These are phyloP conservation scores for Beta corolliflora DNA, from an alignment of 179 eudicot genomes.

Conservation along the genomic window DNA sequence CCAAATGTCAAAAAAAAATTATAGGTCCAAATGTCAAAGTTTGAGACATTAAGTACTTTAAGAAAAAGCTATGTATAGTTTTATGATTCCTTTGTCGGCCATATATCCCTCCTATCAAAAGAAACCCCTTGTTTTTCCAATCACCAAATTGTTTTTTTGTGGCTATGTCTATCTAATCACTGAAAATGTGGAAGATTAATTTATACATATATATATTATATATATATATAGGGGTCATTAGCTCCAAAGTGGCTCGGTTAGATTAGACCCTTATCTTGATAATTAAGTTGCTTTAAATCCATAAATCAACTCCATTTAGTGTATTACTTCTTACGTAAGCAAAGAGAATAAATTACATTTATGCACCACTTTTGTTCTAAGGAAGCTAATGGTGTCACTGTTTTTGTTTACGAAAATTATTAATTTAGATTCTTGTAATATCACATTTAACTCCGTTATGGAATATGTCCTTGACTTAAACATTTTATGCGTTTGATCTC, in stretches of 20 bases:
- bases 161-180: neutral
- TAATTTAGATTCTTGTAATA: too few relatives aligned
- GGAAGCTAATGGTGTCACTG: neutral
- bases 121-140: conserved; percentile 12
- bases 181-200: neutral
- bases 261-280: neutral
- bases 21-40: conserved; percentile 23
- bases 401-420: neutral
- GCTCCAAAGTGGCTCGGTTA: neutral
- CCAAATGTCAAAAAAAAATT: neutral
- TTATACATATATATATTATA: too few relatives aligned
- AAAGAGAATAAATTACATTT: neutral
- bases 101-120: conserved; percentile 22
- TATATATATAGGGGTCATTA: neutral
- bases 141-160: conserved; percentile 6
- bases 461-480: too few relatives aligned
- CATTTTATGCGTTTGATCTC: too few relatives aligned
- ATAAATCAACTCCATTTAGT: conserved; percentile 2
- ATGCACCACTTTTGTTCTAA: neutral
- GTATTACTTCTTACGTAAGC: neutral
- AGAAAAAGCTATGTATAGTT: conserved; percentile 28
- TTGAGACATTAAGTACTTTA: conserved; percentile 28
- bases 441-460: too few relatives aligned
- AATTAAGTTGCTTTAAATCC: neutral
- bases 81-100: conserved; percentile 51